Conservation (phyloP, 306 rosid genomes). For the Datisca glomerata region DNA sequence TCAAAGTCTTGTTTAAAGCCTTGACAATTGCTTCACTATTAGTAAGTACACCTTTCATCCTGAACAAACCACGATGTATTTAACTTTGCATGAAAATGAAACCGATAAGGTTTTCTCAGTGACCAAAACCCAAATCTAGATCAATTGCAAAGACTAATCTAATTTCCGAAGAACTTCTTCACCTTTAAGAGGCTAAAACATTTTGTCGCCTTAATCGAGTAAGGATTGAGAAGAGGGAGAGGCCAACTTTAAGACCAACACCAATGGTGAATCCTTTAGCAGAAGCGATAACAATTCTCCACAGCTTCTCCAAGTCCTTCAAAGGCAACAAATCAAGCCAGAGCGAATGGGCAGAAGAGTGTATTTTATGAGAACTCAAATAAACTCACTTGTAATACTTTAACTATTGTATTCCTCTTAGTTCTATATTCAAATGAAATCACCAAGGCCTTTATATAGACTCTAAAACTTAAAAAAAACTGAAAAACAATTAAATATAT, state of each 20-base stretch:
- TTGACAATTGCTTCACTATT: conserved; percentile 50
- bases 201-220: conserved; percentile 54
- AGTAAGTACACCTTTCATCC: conserved; percentile 46
- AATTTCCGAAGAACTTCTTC: not conserved
- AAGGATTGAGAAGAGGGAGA: conserved; percentile 78
- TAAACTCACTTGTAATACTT: too few relatives aligned
- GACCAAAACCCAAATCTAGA: too few relatives aligned
- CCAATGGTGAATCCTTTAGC: conserved; percentile 85
- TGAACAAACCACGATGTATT: conserved; percentile 5
- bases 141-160: not conserved
- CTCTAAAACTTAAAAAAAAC: too few relatives aligned
- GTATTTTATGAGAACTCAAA: too few relatives aligned
- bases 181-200: conserved; percentile 41
- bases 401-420: too few relatives aligned
- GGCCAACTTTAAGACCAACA: conserved; percentile 90
- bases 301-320: conserved; percentile 47
- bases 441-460: too few relatives aligned
- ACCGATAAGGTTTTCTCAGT: too few relatives aligned
- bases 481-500: too few relatives aligned
- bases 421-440: too few relatives aligned
- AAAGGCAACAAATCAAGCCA: conserved; percentile 19
- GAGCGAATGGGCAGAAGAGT: conserved; percentile 12
- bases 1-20: conserved; percentile 73
- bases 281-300: conserved; percentile 46
- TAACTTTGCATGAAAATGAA: not conserved